These are phyloP conservation scores for Abrus pulchellus DNA, from an alignment of 306 rosid genomes.

Conservation along the genomic window DNA sequence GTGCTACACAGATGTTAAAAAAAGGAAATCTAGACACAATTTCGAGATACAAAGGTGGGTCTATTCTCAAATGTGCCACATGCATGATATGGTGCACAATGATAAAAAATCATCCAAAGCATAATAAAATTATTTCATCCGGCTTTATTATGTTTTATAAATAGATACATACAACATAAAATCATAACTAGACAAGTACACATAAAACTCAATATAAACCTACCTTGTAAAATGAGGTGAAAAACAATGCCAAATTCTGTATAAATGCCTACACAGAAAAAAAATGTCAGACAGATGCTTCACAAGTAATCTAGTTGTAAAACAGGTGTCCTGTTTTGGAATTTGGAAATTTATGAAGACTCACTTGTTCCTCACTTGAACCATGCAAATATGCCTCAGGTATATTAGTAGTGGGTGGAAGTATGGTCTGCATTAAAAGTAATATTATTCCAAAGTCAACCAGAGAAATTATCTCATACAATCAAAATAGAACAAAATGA, in stretches of 20 bases:
- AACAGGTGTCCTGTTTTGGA: background rate
- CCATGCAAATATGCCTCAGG: conserved; percentile 89
- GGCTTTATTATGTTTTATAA: conserved; percentile 10
- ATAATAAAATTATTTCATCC: background rate
- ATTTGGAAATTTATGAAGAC: conserved; percentile 10
- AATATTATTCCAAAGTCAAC: conserved; percentile 15
- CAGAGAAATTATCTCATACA: background rate
- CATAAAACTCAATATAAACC: conserved; percentile 31
- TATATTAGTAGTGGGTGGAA: conserved; percentile 77
- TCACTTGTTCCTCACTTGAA: conserved; percentile 82
- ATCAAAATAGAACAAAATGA: conserved; percentile 4
- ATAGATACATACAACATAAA: background rate
- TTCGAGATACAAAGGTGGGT: background rate
- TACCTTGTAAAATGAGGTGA: conserved; percentile 88
- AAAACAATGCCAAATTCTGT: conserved; percentile 87
- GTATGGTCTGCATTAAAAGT: conserved; percentile 63
- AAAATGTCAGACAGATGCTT: conserved; percentile 27
- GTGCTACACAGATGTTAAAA: background rate
- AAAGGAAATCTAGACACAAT: background rate
- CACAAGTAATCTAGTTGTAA: background rate
- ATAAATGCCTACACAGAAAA: conserved; percentile 71
- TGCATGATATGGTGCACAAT: conserved; percentile 8
- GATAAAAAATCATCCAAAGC: background rate
- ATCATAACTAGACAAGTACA: background rate
- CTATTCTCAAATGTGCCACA: conserved; percentile 23